Base-by-base conservation (phyloP, 345 rosid genomes). In the Cardiospermum halicacabum region DNA sequence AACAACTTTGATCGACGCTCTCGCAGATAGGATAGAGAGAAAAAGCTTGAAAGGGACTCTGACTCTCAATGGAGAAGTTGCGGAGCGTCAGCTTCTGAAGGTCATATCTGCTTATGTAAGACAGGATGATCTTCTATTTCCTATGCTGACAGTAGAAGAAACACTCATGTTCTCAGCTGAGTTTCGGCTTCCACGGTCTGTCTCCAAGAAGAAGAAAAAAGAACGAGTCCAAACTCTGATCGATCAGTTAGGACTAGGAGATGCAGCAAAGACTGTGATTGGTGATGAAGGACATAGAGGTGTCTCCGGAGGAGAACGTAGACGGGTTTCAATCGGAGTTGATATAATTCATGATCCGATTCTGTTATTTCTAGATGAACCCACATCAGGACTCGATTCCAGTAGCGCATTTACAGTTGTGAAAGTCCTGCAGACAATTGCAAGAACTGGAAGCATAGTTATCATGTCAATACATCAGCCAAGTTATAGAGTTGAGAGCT, bases 221-320 rank as follows among this genome's bases (percentile, higher is more conserved):
- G 49, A 53, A 40, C 26, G 82, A 55, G 77, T 79, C 12, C 73
- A 64, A 22, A 70, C 77, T 4, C 58, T 75, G 0, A 78, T 78
- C 2, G 82, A 72, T 53, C 77, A 78, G 25, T 42, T 75, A n/a
- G 82, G 82, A 2, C 60, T 78, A 16, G 60, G 68, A 58, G 75
- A 60, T 43, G 79, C 72, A 0, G 80, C 77, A 1, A 72, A 72
- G 27, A 78, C 77, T 7, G 63, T 78, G 1, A 78, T 78, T 19
- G 82, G 82, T 21, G 82, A 78, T 31, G 82, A 78, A 59, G 72
- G 75, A 4, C 82, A 75, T 26, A 57, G 82, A 4, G 82, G 80
- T 0, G 72, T 78, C 1, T 75, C 79, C 0, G 79, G 79, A 30
- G 82, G 82, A 5, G 82, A 78, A 42, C 72, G 79, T 11, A 78